These are phyloP conservation scores for Leucosporidium yakuticum DNA, from an alignment of 768 basidiomycete species.

Conservation along the genomic window DNA sequence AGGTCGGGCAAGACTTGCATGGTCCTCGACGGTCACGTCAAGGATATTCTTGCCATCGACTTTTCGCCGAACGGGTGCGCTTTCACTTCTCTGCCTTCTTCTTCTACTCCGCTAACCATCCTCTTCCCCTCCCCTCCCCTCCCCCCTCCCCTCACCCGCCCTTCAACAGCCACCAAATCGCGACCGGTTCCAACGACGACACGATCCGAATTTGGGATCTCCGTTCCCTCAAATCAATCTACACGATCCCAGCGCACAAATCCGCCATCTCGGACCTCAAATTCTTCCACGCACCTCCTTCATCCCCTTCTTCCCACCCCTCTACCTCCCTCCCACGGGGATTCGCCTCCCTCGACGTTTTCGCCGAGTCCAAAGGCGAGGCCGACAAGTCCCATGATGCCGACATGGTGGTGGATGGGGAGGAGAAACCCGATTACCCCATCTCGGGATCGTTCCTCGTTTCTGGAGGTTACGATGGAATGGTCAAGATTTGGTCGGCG, in stretches of 20 bases:
- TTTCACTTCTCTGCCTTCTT: constrained; percentile 7
- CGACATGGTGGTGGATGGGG: constrained; percentile 15
- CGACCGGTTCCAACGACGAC: constrained; percentile 93
- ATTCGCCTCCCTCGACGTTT: constrained; percentile 17
- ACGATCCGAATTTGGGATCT: constrained; percentile 99
- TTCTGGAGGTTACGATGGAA: constrained; percentile 87
- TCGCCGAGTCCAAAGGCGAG: constrained; percentile 21
- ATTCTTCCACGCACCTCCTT: constrained; percentile 61
- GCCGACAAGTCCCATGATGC: constrained; percentile 4
- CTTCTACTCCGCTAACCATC: too few species aligned
- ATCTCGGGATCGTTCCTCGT: constrained; percentile 87
- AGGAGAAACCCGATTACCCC: constrained; percentile 60
- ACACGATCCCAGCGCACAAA: constrained; percentile 92
- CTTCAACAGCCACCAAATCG: constrained; percentile 79
- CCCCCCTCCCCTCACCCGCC: background rate
- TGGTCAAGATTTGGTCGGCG: constrained; percentile 92
- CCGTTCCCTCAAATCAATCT: constrained; percentile 81
- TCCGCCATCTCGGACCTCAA: constrained; percentile 92
- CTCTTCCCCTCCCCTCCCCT: background rate
- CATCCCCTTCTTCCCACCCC: constrained; percentile 10
- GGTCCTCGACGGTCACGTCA: constrained; percentile 94
- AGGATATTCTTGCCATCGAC: constrained; percentile 80
- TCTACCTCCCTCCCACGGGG: constrained; percentile 16
- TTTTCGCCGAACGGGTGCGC: constrained; percentile 91
- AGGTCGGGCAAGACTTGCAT: constrained; percentile 92